Evolutionary conservation across 352 stramenopile species (phyloP), one percentile per base, ranked within the genome.

Genomic region (Globisporangium iwayamae): DNA sequence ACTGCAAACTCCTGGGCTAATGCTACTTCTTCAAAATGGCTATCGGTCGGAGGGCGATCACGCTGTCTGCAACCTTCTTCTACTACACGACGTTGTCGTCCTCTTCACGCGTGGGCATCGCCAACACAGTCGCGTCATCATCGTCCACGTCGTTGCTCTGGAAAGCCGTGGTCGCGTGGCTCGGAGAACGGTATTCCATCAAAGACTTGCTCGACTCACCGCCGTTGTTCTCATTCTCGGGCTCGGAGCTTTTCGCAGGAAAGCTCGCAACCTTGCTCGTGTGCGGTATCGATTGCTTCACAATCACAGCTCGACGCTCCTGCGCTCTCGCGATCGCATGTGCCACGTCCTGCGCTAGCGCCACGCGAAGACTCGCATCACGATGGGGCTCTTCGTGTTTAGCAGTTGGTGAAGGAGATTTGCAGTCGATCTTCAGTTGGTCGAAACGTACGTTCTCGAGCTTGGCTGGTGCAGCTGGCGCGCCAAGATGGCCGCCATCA

Each of bases 161-260:
- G 20, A 62, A 46, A 20, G 48, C 22, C 2, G 47, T 30, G 4
- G 38, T 68, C 39, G 60, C 63, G 32, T 11, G 18, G 18, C 18
- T 61, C n/a, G 20, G 30, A 5, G 59, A 57, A 8, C 16, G 38
- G 9, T 41, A 60, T 56, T 62, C 62, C 10, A 57, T 46, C 1
- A 28, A 47, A 14, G 28, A n/a, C 39, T 46, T 52, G 51, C 45
- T 36, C 8, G 51, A 64, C 14, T 34, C 22, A 22, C 38, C 60
- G 18, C 51, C 56, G 51, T 83, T 75, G 55, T 85, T 66, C 48
- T 87, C 76, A 11, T 85, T 66, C 52, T 87, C 76, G 10, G 68
- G 67, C 53, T 87, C 76, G 8, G 16, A 25, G 41, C 39, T 60
- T 28, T 58, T 0, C 20, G 36, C 46, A 2, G 18, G 28, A 14